A percentile compares a stretch with the other conserved stretches of the same genome.
Conservation (phyloP, 805 yeast genomes). For the Candida railenensis region DNA sequence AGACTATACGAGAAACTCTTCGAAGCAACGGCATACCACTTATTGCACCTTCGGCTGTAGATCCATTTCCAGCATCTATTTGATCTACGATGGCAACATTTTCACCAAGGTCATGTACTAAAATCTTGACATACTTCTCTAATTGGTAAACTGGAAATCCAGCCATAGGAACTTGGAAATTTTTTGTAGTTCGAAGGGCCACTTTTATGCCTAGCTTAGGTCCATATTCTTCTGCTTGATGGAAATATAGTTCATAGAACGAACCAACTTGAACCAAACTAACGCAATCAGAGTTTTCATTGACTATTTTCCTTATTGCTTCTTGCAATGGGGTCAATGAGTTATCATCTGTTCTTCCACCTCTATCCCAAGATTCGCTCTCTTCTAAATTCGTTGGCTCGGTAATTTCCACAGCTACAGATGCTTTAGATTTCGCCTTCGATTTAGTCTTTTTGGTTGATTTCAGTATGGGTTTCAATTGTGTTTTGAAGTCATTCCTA, state of each 20-base stretch:
- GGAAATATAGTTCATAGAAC: constrained; percentile 84
- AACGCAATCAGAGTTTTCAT: constrained; percentile 36
- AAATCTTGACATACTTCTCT: constrained; percentile 67
- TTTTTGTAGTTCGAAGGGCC: constrained; percentile 51
- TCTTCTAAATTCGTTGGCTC: not conserved
- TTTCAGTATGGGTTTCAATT: too few species aligned
- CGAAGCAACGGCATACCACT: constrained; percentile 47
- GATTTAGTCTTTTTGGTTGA: not conserved
- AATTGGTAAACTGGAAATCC: constrained; percentile 82
- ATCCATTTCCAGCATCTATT: constrained; percentile 14
- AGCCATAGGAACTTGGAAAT: constrained; percentile 66
- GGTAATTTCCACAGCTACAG: not conserved
- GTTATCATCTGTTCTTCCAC: constrained; percentile 31
- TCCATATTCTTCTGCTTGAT: constrained; percentile 77
- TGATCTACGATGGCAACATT: constrained; percentile 88
- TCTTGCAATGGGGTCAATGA: constrained; percentile 37
- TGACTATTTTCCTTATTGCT: constrained; percentile 29
- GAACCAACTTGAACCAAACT: constrained; percentile 77
- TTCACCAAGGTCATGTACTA: constrained; percentile 67
- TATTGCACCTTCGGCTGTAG: constrained; percentile 5
- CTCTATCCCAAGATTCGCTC: constrained; percentile 34
- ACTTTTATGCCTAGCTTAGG: constrained; percentile 70
- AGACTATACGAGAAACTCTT: constrained; percentile 73
- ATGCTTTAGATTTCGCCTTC: not conserved
- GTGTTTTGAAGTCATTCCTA: too few species aligned